These are phyloP conservation scores for Tolypocladium ophioglossoides DNA, from an alignment of 2,329 filamentous ascomycete species.

Conservation along the genomic window DNA sequence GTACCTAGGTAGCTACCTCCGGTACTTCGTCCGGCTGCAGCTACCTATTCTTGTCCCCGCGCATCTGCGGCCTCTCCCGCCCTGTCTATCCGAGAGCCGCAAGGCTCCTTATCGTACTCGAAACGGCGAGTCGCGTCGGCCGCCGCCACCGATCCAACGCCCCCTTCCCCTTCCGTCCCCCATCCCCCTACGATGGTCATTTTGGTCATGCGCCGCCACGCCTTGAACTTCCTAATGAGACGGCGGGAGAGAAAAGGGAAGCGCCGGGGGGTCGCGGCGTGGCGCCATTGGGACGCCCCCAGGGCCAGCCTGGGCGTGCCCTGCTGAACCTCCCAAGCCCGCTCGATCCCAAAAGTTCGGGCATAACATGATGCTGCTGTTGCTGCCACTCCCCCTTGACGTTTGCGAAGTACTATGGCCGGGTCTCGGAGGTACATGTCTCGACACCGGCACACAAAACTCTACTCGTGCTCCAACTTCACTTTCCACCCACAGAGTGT, in stretches of 20 bases:
- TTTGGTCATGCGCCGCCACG: background rate
- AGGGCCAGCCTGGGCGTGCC: background rate
- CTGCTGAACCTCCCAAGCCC: background rate
- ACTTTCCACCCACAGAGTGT: background rate
- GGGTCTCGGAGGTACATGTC: background rate
- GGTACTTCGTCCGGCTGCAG: no score
- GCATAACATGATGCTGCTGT: background rate
- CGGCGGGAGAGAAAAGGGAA: background rate
- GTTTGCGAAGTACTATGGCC: background rate
- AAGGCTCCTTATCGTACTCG: background rate
- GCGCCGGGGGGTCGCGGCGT: background rate
- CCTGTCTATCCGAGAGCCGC: background rate
- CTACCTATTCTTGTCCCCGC: no score
- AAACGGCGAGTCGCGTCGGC: background rate
- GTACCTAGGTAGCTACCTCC: no score
- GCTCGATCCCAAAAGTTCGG: background rate
- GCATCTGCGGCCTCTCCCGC: background rate
- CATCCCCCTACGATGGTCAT: background rate
- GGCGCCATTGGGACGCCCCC: background rate
- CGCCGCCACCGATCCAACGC: background rate
- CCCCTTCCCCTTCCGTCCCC: background rate
- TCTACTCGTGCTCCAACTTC: no score
- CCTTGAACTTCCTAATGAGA: background rate
- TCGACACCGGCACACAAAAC: background rate
- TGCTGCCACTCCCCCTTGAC: background rate